Evolutionary conservation across 1,284 basidiomycete species (phyloP).

Genomic region (Apiotrichum porosum): DNA sequence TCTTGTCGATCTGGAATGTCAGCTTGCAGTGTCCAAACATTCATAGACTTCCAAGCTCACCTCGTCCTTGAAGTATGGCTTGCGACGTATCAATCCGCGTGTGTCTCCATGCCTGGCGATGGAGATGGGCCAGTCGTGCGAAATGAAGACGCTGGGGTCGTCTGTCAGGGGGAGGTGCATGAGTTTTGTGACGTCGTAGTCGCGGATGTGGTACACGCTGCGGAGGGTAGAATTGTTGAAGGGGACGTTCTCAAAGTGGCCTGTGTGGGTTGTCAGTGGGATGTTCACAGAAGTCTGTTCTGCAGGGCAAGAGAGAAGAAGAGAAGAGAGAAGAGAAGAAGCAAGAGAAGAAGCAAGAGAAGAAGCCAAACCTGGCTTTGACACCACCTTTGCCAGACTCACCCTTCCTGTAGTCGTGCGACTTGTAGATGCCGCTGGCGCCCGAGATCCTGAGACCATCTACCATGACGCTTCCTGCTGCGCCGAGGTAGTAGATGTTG

Average conservation of each 20-base stretch:
- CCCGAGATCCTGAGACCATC: conserved; percentile 83
- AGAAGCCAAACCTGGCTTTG: too few species aligned
- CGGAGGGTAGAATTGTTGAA: conserved; percentile 64
- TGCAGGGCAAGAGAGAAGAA: too few species aligned
- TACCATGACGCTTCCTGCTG: conserved; percentile 82
- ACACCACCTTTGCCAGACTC: too few species aligned
- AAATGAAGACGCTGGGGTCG: conserved; percentile 65
- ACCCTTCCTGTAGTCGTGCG: conserved; percentile 72
- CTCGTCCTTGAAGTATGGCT: conserved; percentile 77
- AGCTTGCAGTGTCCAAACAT: background rate
- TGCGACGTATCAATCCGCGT: conserved; percentile 62
- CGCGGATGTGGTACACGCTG: conserved; percentile 86
- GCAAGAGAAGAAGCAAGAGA: too few species aligned
- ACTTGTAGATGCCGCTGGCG: conserved; percentile 88
- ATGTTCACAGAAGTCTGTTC: too few species aligned
- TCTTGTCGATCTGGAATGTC: conserved; percentile 53
- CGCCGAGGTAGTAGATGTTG: conserved; percentile 94
- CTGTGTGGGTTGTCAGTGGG: too few species aligned
- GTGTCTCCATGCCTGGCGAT: conserved; percentile 81
- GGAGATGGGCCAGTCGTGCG: conserved; percentile 92
- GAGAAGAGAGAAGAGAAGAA: too few species aligned
- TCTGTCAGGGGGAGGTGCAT: conserved; percentile 46
- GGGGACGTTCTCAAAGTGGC: conserved; percentile 56
- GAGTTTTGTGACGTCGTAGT: conserved; percentile 75
- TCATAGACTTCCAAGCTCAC: conserved; percentile 23